A percentile compares a stretch with the other conserved stretches of the same genome.
Evolutionary conservation across 306 rosid species (phyloP).

Genomic region (Lathyrus tuberosus): DNA sequence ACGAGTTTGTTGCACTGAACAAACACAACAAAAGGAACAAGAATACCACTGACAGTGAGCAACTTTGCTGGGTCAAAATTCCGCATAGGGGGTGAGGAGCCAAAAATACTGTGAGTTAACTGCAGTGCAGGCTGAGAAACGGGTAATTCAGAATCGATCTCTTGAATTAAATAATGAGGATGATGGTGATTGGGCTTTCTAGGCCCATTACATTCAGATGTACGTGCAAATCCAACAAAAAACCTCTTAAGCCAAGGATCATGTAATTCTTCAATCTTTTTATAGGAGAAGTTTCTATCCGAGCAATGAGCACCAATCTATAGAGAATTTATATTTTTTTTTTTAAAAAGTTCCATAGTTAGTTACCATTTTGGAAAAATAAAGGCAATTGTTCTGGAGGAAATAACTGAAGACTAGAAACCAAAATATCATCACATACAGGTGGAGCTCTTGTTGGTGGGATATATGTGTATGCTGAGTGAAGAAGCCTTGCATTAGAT

Average conservation of each 20-base stretch:
- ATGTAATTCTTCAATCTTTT: constrained; percentile 79
- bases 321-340: constrained; percentile 7
- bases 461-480: constrained; percentile 82
- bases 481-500: constrained; percentile 79
- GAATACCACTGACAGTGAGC: constrained; percentile 73
- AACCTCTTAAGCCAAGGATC: constrained; percentile 90
- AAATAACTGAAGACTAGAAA: constrained; percentile 18
- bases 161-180: constrained; percentile 83
- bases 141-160: constrained; percentile 78
- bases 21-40: constrained; percentile 18
- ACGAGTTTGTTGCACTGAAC: background rate
- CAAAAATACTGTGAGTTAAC: constrained; percentile 84
- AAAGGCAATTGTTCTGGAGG: constrained; percentile 7
- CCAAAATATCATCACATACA: constrained; percentile 55
- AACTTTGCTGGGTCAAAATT: constrained; percentile 98
- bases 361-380: constrained; percentile 22
- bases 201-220: constrained; percentile 89
- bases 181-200: constrained; percentile 59
- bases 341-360: constrained; percentile 21
- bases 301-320: constrained; percentile 83
- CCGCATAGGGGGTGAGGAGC: constrained; percentile 88
- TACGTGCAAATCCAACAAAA: constrained; percentile 90
- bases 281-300: constrained; percentile 78
- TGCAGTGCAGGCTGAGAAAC: constrained; percentile 84
- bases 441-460: constrained; percentile 93